These are phyloP conservation scores for Schoenoplectus tabernaemontani DNA, from an alignment of 202 grass and related monocot genomes.

Conservation along the genomic window DNA sequence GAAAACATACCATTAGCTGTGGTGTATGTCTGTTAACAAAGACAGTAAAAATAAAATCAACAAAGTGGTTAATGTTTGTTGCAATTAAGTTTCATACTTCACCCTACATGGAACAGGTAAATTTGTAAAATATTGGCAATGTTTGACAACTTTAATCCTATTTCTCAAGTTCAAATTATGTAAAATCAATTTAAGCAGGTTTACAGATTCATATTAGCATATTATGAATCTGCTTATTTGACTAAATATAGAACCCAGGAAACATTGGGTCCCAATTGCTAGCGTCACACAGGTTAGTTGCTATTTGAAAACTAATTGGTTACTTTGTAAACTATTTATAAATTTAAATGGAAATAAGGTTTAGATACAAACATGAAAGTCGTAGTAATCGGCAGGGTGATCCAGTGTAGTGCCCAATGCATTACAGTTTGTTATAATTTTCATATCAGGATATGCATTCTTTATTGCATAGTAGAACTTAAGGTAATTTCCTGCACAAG, in stretches of 20 bases:
- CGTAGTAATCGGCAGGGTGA: slow-evolving; percentile 80
- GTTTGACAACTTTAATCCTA: not conserved
- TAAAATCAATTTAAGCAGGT: not conserved
- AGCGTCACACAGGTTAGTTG: not conserved
- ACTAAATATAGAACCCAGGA: not conserved
- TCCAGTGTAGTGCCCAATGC: slow-evolving; percentile 45
- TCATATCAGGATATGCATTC: slow-evolving; percentile 61
- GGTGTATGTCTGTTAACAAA: slow-evolving; percentile 55
- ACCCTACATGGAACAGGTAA: not conserved
- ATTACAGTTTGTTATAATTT: slow-evolving; percentile 77
- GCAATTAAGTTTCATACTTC: not conserved
- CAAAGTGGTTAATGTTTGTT: not conserved
- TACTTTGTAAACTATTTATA: not conserved
- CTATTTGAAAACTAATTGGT: not conserved
- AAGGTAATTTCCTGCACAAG: slow-evolving; percentile 53
- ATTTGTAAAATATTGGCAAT: not conserved
- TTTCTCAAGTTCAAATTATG: not conserved
- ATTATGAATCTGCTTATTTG: not conserved
- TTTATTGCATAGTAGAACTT: slow-evolving; percentile 59
- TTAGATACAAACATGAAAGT: slow-evolving; percentile 55
- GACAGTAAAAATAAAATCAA: slow-evolving; percentile 3
- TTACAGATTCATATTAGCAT: not conserved
- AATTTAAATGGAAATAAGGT: not conserved
- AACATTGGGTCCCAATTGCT: not conserved
- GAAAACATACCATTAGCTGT: slow-evolving; percentile 72